Percentiles rank a stretch among this genome's conserved stretches.
Conservation (phyloP, 169 alveolate species). For the Eimeria falciformis region DNA sequence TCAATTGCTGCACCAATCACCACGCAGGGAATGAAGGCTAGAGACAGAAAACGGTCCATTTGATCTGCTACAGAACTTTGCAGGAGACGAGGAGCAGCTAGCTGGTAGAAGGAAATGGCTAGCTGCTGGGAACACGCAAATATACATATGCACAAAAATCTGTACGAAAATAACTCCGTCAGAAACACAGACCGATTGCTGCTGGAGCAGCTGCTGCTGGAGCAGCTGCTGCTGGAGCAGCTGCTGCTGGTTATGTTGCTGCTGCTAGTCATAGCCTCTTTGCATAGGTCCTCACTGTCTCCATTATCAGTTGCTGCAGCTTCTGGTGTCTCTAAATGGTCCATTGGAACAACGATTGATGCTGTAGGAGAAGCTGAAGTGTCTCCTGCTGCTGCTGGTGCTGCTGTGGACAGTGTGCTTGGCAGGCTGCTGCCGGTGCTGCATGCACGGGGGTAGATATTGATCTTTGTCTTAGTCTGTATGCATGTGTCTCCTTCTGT, state of each 20-base stretch:
- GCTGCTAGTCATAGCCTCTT: background rate
- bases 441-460: background rate
- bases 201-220: slow-evolving; percentile 11
- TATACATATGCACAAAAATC: slow-evolving; percentile 28
- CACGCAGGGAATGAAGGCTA: slow-evolving; percentile 66
- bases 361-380: background rate
- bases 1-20: slow-evolving; percentile 68
- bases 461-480: background rate
- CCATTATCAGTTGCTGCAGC: background rate
- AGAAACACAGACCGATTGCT: background rate
- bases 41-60: slow-evolving; percentile 34
- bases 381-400: slow-evolving; percentile 23
- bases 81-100: slow-evolving; percentile 42
- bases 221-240: slow-evolving; percentile 45
- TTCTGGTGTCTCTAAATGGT: background rate
- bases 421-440: background rate
- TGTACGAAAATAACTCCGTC: slow-evolving; percentile 2
- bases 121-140: slow-evolving; percentile 31
- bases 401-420: background rate
- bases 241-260: slow-evolving; percentile 21
- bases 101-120: slow-evolving; percentile 55
- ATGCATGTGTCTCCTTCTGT: background rate
- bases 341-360: background rate
- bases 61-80: background rate
- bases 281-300: background rate